phyloP scores from a whole-genome alignment of 2,329 filamentous ascomycete species.

The Cucurbitaria berberidis region DNA sequence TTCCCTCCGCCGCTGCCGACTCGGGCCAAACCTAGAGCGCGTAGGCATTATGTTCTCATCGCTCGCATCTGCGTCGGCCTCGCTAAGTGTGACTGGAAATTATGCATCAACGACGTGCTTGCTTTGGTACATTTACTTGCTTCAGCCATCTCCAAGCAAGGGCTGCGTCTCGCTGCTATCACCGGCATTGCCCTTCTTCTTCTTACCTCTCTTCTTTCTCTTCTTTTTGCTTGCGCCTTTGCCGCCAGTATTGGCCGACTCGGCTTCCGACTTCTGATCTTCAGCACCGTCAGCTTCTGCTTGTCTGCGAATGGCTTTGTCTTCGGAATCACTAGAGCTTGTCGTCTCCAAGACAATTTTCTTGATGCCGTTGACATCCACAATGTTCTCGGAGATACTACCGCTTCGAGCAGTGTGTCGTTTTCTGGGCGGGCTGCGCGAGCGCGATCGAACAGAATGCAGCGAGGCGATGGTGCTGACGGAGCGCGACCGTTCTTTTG shows the following conservation, averaged over 20 bases:
- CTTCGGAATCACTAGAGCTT: slow-evolving; percentile 57
- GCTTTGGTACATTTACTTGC: background rate
- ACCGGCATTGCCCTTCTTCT: slow-evolving; percentile 40
- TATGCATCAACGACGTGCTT: background rate
- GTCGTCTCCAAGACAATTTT: slow-evolving; percentile 78
- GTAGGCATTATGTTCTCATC: background rate
- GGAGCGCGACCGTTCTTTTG: slow-evolving; percentile 24
- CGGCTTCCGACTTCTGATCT: slow-evolving; percentile 29
- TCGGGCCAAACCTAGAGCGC: background rate
- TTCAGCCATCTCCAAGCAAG: slow-evolving; percentile 31
- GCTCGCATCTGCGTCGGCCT: background rate
- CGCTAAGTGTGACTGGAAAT: background rate
- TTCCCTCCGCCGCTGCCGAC: background rate
- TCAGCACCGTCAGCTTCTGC: slow-evolving; percentile 33
- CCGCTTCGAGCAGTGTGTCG: slow-evolving; percentile 69
- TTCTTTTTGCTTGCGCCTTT: slow-evolving; percentile 42
- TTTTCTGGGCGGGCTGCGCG: slow-evolving; percentile 36
- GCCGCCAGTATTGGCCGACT: slow-evolving; percentile 26
- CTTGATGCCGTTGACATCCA: slow-evolving; percentile 74
- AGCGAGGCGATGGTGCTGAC: slow-evolving; percentile 45
- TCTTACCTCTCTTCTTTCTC: slow-evolving; percentile 48
- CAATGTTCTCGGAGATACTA: slow-evolving; percentile 79
- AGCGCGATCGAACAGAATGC: slow-evolving; percentile 31
- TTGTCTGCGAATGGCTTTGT: slow-evolving; percentile 22
- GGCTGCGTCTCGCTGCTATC: slow-evolving; percentile 41